Conservation (phyloP, 768 basidiomycete species). For the Boletales sp. region DNA sequence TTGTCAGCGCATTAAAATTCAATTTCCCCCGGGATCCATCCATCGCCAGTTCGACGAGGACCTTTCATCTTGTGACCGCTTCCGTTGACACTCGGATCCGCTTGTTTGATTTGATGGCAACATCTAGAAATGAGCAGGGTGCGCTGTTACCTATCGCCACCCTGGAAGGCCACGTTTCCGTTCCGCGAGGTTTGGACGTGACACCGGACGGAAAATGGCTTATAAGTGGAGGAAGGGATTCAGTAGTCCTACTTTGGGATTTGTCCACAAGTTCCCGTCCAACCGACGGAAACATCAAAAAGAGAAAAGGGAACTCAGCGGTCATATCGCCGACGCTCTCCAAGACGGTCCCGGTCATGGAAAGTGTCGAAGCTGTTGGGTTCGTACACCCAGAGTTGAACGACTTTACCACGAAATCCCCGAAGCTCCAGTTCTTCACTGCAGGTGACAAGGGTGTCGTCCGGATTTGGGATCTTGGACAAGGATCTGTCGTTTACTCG, state of each 20-base stretch:
- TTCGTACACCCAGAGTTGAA: slow-evolving; percentile 53
- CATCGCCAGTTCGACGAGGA: slow-evolving; percentile 40
- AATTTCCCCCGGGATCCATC: slow-evolving; percentile 68
- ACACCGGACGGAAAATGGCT: slow-evolving; percentile 86
- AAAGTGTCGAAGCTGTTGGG: slow-evolving; percentile 86
- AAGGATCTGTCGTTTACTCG: slow-evolving; percentile 59
- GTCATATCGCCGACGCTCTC: slow-evolving; percentile 54
- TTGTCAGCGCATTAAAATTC: slow-evolving; percentile 87
- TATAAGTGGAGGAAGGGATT: slow-evolving; percentile 88
- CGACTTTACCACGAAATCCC: slow-evolving; percentile 31
- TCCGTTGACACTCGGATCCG: slow-evolving; percentile 90
- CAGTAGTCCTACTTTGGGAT: slow-evolving; percentile 93
- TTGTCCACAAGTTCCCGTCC: slow-evolving; percentile 32
- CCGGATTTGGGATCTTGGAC: slow-evolving; percentile 78
- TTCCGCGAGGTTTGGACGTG: slow-evolving; percentile 87
- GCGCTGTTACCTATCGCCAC: slow-evolving; percentile 67
- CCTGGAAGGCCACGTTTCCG: slow-evolving; percentile 94
- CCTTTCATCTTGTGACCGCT: slow-evolving; percentile 83
- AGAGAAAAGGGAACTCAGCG: slow-evolving; percentile 41
- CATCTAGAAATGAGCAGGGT: slow-evolving; percentile 52
- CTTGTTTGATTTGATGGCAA: slow-evolving; percentile 82
- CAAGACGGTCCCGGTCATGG: slow-evolving; percentile 79
- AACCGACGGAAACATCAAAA: slow-evolving; percentile 23
- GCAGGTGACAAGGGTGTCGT: slow-evolving; percentile 89
- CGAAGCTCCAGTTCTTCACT: slow-evolving; percentile 69